Conservation (phyloP, 2,329 filamentous ascomycete species). For the Botrytis fragariae region DNA sequence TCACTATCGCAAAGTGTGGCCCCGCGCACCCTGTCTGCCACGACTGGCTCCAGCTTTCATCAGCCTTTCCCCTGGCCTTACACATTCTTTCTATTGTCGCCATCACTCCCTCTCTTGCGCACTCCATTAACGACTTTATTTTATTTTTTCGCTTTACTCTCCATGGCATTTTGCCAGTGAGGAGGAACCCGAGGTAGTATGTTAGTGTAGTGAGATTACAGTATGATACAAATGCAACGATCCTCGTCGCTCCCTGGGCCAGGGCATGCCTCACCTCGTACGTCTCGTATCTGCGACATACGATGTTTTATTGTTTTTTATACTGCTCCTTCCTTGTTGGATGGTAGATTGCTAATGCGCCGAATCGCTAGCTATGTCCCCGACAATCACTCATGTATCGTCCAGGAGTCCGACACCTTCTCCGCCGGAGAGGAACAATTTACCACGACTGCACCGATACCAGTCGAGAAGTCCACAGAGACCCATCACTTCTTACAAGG, state of each 20-base stretch:
- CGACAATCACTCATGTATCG: constrained; percentile 49
- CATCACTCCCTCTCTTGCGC: constrained; percentile 7
- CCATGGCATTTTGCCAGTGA: constrained; percentile 9
- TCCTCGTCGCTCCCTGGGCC: constrained; percentile 40
- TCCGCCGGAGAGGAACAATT: constrained; percentile 50
- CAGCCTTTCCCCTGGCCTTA: constrained; percentile 15
- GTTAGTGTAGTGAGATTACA: constrained; percentile 34
- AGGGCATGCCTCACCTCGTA: constrained; percentile 39
- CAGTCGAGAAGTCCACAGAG: constrained; percentile 56
- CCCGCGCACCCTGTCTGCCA: constrained; percentile 13
- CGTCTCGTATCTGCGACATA: constrained; percentile 26
- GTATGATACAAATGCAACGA: constrained; percentile 40
- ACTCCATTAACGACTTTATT: not conserved
- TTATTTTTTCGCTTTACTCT: not conserved
- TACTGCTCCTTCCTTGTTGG: not conserved
- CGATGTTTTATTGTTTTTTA: not conserved
- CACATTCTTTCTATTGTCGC: constrained; percentile 3
- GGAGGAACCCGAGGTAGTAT: constrained; percentile 2
- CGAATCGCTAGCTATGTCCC: constrained; percentile 47
- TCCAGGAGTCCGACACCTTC: constrained; percentile 57
- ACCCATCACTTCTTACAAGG: constrained; percentile 46
- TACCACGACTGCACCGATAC: constrained; percentile 48
- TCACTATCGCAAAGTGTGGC: constrained; percentile 13
- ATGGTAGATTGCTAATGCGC: constrained; percentile 21
- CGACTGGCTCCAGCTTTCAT: constrained; percentile 13